phyloP scores from a whole-genome alignment of 306 rosid genomes.

The Prunus mongolica region DNA sequence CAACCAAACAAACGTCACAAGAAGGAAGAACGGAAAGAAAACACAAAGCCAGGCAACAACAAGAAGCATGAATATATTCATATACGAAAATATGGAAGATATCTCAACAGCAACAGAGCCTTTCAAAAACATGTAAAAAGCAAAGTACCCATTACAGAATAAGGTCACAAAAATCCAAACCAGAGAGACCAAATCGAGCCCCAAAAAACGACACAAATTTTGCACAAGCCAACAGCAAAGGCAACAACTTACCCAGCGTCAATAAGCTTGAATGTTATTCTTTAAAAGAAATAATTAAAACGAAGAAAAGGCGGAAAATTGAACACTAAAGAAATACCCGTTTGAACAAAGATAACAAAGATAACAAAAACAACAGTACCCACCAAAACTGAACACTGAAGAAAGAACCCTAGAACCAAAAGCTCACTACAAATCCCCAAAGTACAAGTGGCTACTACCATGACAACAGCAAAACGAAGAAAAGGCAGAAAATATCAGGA shows the following conservation, averaged over 20 bases:
- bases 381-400: background rate
- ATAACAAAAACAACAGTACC: background rate
- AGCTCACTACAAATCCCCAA: background rate
- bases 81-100: background rate
- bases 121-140: background rate
- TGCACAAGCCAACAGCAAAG: conserved; percentile 12
- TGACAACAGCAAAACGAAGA: background rate
- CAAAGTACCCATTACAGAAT: background rate
- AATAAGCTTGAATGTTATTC: no score
- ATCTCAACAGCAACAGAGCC: background rate
- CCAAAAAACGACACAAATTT: background rate
- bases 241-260: conserved; percentile 3
- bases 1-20: background rate
- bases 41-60: background rate
- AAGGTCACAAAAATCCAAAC: background rate
- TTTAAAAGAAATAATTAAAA: no score
- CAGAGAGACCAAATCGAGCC: background rate
- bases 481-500: background rate
- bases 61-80: background rate
- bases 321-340: background rate
- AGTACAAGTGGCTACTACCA: background rate
- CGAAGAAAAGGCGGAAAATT: background rate
- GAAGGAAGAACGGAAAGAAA: background rate
- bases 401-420: conserved; percentile 21
- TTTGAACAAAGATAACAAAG: background rate